Evolutionary conservation across 805 yeast genomes (phyloP), one percentile per base, ranked within the genome.

Genomic region (Sungouiella thailandica): DNA sequence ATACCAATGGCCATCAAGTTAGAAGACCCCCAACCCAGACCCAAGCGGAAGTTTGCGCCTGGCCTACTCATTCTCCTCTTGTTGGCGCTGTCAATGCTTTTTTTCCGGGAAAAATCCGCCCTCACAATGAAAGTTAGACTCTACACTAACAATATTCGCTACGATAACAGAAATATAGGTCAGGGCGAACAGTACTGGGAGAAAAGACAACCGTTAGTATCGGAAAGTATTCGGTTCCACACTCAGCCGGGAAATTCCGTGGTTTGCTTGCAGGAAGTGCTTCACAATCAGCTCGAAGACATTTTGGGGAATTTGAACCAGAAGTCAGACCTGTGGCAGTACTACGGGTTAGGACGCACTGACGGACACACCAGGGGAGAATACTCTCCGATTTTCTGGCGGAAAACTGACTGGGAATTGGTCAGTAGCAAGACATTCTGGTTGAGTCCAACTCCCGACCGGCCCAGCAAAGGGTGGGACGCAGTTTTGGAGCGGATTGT

Each of bases 101-200:
- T 23, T n/a, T 13, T n/a, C n/a, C 25, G 11, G 6, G 11, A 8
- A 10, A 23, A 5, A 7, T 10, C 13, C 13, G 5, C 11, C 25
- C 13, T 11, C 16, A 24, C 15, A 17, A 17, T 23, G 32, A 14
- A 17, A 10, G 15, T 28, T 29, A 28, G 47, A 10, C 25, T 44
- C 22, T 71, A 70, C 44, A 61, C 72, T 15, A 65, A 72, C 42
- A 72, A 72, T 41, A 66, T 72, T 31, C 51, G 78, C 20, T 67
- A 50, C 37, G 76, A 69, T 38, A 68, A 67, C 43, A 41, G 46
- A 12, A 39, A 50, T 17, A 51, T 55, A 0, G 63, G 47, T 25
- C 41, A 49, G 5, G 64, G 62, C 11, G 82, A 76, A 46, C 44
- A 47, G 33, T 61, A 62, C 1, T 76, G 81, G 81, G 38, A 39